These are phyloP conservation scores for Volvox africanus DNA, from an alignment of 139 green algal species.

Conservation along the genomic window DNA sequence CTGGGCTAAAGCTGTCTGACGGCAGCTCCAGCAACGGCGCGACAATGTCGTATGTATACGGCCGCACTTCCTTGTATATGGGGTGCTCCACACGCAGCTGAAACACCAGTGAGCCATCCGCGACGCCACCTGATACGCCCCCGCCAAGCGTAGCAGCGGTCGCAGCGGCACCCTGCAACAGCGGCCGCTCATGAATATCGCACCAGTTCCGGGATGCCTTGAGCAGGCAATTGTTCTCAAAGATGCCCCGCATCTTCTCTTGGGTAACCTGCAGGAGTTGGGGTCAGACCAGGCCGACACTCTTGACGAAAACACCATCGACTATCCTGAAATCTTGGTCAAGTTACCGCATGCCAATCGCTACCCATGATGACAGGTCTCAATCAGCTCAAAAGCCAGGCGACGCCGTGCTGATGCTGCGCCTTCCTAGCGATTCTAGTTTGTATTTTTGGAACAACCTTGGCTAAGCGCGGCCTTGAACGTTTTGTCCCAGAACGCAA, in stretches of 20 bases:
- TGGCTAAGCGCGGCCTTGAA: no score
- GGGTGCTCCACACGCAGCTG: conserved; percentile 40
- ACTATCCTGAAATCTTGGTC: no score
- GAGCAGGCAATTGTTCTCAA: conserved; percentile 35
- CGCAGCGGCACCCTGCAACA: conserved; percentile 13
- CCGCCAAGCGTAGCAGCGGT: neutral
- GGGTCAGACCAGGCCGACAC: neutral
- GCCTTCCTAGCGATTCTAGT: no score
- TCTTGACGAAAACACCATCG: neutral
- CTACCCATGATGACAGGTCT: no score
- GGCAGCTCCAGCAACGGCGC: conserved; percentile 35
- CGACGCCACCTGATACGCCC: conserved; percentile 4
- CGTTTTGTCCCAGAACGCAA: no score
- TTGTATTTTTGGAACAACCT: no score
- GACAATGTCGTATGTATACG: neutral
- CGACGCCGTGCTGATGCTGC: no score
- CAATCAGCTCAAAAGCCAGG: no score
- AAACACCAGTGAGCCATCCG: conserved; percentile 38
- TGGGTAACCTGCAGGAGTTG: conserved; percentile 25
- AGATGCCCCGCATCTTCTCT: conserved; percentile 16
- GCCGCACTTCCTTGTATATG: neutral
- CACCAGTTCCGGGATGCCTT: conserved; percentile 47
- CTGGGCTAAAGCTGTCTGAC: neutral
- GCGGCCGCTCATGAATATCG: conserved; percentile 41
- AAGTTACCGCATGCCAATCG: no score